A percentile compares a stretch with the other conserved stretches of the same genome.
phyloP scores from a whole-genome alignment of 768 basidiomycete genomes.

The Podaxis mareebaensis region DNA sequence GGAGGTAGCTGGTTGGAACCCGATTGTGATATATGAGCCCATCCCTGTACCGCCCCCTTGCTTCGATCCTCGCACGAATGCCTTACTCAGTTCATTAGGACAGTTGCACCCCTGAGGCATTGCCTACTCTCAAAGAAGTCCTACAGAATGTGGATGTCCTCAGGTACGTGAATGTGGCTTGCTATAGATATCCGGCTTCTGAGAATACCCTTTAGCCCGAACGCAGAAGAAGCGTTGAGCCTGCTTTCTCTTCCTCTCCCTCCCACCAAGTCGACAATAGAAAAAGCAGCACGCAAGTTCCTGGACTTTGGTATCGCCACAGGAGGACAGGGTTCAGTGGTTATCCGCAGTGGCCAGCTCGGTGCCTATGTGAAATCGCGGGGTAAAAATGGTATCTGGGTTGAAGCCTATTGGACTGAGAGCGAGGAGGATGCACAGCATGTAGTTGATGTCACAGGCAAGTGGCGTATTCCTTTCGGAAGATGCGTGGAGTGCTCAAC shows the following conservation, averaged over 20 bases:
- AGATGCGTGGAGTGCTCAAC: neutral
- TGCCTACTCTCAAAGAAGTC: conserved; percentile 63
- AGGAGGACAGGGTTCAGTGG: conserved; percentile 52
- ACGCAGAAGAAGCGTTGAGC: conserved; percentile 79
- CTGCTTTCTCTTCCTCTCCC: conserved; percentile 58
- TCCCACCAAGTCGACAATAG: conserved; percentile 53
- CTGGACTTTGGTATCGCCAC: conserved; percentile 59
- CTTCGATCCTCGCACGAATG: neutral
- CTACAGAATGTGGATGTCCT: conserved; percentile 65
- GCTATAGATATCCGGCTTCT: neutral
- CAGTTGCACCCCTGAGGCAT: conserved; percentile 77
- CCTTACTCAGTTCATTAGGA: conserved; percentile 42
- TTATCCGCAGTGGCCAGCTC: conserved; percentile 74
- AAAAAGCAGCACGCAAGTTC: conserved; percentile 66
- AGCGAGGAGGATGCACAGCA: conserved; percentile 40
- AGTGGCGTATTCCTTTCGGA: conserved; percentile 17
- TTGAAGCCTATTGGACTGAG: conserved; percentile 68
- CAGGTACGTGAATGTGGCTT: conserved; percentile 45
- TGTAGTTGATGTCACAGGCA: conserved; percentile 84
- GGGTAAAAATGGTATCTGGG: conserved; percentile 50
- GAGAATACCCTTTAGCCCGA: conserved; percentile 55
- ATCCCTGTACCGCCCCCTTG: conserved; percentile 58
- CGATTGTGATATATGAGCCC: conserved; percentile 79
- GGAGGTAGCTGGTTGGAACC: conserved; percentile 56
- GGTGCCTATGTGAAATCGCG: conserved; percentile 66